A percentile compares a stretch with the other conserved stretches of the same genome.
These are phyloP conservation scores for Hyphopichia buzzinii DNA, from an alignment of 1,139 yeast species.

Conservation along the genomic window DNA sequence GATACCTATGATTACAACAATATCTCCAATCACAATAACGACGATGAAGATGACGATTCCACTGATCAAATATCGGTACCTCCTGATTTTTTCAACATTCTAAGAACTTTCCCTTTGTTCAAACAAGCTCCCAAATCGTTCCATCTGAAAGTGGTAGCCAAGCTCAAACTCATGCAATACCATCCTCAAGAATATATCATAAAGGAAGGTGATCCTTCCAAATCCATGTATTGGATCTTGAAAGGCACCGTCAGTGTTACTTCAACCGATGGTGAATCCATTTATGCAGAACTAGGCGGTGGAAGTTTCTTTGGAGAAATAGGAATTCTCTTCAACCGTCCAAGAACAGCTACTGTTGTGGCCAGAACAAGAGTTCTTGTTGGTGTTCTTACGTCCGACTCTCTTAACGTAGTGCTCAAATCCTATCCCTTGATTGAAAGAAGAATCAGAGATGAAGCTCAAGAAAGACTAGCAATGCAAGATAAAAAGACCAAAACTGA, in stretches of 20 bases:
- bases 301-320: slow-evolving; percentile 80
- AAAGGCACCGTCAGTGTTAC: slow-evolving; percentile 74
- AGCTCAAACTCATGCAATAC: slow-evolving; percentile 55
- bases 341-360: slow-evolving; percentile 78
- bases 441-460: slow-evolving; percentile 73
- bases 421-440: slow-evolving; percentile 65
- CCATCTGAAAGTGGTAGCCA: slow-evolving; percentile 56
- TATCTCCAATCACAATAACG: neutral
- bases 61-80: slow-evolving; percentile 30
- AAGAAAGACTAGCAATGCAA: slow-evolving; percentile 68
- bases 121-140: slow-evolving; percentile 64
- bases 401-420: slow-evolving; percentile 56
- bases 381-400: slow-evolving; percentile 66
- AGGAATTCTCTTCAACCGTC: slow-evolving; percentile 70
- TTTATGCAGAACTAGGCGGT: slow-evolving; percentile 64
- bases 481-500: slow-evolving; percentile 50
- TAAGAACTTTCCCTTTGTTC: slow-evolving; percentile 61
- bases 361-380: slow-evolving; percentile 64
- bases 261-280: slow-evolving; percentile 71
- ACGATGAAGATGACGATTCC: slow-evolving; percentile 10
- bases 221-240: slow-evolving; percentile 76
- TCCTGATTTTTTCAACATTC: slow-evolving; percentile 48
- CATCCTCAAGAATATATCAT: slow-evolving; percentile 69
- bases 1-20: slow-evolving; percentile 9
- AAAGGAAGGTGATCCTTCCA: slow-evolving; percentile 71